Evolutionary conservation across 345 rosid species (phyloP).

Genomic region (Xanthoceras sorbifolium): DNA sequence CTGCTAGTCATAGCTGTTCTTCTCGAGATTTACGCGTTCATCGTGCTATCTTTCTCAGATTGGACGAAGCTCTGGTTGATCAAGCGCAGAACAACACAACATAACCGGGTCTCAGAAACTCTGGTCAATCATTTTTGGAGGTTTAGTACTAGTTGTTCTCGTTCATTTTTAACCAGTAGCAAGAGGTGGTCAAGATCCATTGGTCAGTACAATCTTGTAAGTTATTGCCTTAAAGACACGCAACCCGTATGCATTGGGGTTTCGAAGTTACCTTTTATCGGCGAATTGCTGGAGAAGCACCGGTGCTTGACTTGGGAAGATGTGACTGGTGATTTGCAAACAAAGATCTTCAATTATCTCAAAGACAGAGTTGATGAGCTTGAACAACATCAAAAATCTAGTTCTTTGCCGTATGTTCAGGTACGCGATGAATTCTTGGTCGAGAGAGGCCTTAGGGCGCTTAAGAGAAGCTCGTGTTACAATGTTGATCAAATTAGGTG

Average conservation of each 20-base stretch:
- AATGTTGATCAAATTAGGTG: not conserved
- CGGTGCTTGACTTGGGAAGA: not conserved
- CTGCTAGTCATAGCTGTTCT: conserved; percentile 36
- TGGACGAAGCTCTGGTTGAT: conserved; percentile 14
- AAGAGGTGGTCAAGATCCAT: conserved; percentile 4
- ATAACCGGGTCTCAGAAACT: not conserved
- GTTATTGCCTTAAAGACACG: not conserved
- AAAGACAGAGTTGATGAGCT: not conserved
- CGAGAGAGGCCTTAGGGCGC: conserved; percentile 1
- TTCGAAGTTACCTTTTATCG: not conserved
- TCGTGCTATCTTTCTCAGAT: conserved; percentile 3
- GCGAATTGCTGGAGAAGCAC: not conserved
- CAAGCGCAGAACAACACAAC: not conserved
- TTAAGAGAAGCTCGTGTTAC: too few species aligned
- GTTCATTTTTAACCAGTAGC: not conserved
- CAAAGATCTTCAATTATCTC: not conserved
- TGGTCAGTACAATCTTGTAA: conserved; percentile 10
- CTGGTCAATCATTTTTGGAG: not conserved
- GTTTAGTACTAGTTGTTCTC: not conserved
- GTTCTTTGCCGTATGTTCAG: not conserved
- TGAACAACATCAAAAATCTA: accelerated
- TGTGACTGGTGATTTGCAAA: not conserved
- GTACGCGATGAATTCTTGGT: not conserved
- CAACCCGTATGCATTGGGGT: not conserved
- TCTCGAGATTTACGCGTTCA: conserved; percentile 27